Percentiles rank a stretch among this genome's conserved stretches.
Evolutionary conservation across 164 flowering plant species (phyloP).

Genomic region (Stephania yunnanensis): DNA sequence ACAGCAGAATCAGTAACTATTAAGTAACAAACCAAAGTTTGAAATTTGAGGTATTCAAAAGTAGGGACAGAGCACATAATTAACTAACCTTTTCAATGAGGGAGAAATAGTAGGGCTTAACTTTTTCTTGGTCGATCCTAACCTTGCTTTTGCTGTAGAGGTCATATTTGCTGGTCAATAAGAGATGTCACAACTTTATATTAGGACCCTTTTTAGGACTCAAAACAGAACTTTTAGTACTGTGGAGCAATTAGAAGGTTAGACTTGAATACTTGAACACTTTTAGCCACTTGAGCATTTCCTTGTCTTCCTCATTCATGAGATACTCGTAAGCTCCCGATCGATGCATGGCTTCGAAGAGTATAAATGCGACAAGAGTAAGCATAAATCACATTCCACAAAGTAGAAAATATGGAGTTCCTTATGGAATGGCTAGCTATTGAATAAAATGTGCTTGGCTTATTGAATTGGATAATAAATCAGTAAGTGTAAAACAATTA

Average conservation of each 20-base stretch:
- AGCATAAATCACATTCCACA: background rate
- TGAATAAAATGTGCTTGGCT: too few relatives aligned
- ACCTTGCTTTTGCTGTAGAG: constrained; percentile 47
- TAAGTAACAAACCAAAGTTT: background rate
- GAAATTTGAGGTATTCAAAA: background rate
- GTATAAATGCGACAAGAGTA: too few relatives aligned
- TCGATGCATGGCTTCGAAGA: constrained; percentile 27
- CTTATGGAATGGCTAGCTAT: too few relatives aligned
- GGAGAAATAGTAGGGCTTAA: constrained; percentile 36
- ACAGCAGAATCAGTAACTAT: background rate
- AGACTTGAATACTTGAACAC: constrained; percentile 26
- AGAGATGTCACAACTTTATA: background rate
- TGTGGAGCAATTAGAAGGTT: background rate
- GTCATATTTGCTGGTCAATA: constrained; percentile 34
- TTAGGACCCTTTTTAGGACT: background rate
- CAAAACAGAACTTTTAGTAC: background rate
- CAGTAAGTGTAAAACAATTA: too few relatives aligned
- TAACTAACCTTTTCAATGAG: constrained; percentile 32
- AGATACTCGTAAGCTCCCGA: constrained; percentile 29
- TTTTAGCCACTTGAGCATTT: constrained; percentile 37
- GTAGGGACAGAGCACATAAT: too few relatives aligned
- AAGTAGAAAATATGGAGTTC: too few relatives aligned
- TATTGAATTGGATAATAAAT: background rate
- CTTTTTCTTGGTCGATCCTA: constrained; percentile 28
- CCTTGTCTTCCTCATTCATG: constrained; percentile 36